Evolutionary conservation across 2,329 filamentous ascomycete species (phyloP), one percentile per base, ranked within the genome.

Genomic region (Fragosphaeria purpurea): DNA sequence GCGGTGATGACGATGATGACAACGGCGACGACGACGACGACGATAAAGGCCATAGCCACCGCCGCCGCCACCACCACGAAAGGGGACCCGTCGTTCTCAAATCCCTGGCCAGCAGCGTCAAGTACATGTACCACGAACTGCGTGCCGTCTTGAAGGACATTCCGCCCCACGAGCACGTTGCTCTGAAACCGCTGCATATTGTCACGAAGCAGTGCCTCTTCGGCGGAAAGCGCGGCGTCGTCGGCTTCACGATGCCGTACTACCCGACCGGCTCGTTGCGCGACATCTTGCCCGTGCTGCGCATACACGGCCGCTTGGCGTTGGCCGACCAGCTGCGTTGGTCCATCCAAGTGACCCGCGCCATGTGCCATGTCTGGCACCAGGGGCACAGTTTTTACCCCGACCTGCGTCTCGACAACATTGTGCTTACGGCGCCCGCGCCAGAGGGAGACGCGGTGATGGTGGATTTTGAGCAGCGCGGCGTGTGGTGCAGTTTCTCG

Each of bases 391-490:
- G 70, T 31, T 80, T 76, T 58, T 81, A 81, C 55, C 75, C 77
- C 2, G 78, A 82, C 55, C 68, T 81, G 11, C 74, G 78, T 11
- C 70, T 81, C 5, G 78, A 82, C 61, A 81, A 82, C 56, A 67
- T 82, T 37, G 72, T 82, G 4, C 62, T 80, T 11, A 73, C 75
- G 1, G 65, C 66, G 30, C 57, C 64, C 1, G 40, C 50, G 1
- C 41, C 54, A 0, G 39, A 32, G 65, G 50, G 64, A 22, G 69
- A 79, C 49, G 63, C 72, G 8, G 60, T 81, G 58, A 74, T 82
- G 70, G 70, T 82, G 5, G 79, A 82, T 54, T 80, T 82, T 58
- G 79, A 82, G 62, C 78, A 82, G 61, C 71, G 79, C 35, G 78
- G 79, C 7, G 76, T 80, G 2, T 82, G 78, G 78, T 79, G 74